A percentile compares a stretch with the other conserved stretches of the same genome.
Conservation (phyloP, 345 rosid species). For the Hibiscus mutabilis region DNA sequence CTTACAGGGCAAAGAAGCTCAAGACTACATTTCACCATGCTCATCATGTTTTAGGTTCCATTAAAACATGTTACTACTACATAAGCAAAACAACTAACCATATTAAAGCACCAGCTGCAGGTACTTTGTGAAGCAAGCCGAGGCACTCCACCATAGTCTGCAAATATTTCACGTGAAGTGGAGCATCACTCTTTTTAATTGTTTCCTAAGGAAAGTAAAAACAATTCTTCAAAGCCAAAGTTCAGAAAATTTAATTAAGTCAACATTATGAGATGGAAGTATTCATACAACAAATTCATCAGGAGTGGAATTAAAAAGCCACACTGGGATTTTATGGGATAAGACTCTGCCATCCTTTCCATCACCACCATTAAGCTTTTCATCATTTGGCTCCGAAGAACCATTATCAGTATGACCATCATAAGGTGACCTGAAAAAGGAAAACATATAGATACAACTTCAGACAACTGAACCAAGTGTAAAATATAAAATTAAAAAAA, state of each 20-base stretch:
- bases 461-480: not conserved
- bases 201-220: constrained; percentile 45
- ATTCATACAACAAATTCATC: constrained; percentile 84
- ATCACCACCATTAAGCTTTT: constrained; percentile 55
- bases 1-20: not conserved
- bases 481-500: not conserved
- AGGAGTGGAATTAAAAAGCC: constrained; percentile 85
- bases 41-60: constrained; percentile 1
- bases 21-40: not conserved
- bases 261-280: constrained; percentile 10
- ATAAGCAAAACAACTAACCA: constrained; percentile 52
- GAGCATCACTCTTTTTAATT: constrained; percentile 78
- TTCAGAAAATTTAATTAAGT: constrained; percentile 13
- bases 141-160: constrained; percentile 98
- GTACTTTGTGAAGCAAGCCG: constrained; percentile 88
- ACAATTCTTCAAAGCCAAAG: constrained; percentile 21
- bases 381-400: constrained; percentile 52
- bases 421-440: constrained; percentile 56
- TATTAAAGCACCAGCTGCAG: constrained; percentile 96
- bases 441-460: not conserved
- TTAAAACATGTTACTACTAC: not conserved
- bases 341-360: constrained; percentile 40
- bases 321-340: constrained; percentile 57
- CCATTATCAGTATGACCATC: constrained; percentile 84
- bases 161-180: constrained; percentile 85